Evolutionary conservation across 345 rosid species (phyloP), one percentile per base, ranked within the genome.

Genomic region (Eutrema yunnanense): DNA sequence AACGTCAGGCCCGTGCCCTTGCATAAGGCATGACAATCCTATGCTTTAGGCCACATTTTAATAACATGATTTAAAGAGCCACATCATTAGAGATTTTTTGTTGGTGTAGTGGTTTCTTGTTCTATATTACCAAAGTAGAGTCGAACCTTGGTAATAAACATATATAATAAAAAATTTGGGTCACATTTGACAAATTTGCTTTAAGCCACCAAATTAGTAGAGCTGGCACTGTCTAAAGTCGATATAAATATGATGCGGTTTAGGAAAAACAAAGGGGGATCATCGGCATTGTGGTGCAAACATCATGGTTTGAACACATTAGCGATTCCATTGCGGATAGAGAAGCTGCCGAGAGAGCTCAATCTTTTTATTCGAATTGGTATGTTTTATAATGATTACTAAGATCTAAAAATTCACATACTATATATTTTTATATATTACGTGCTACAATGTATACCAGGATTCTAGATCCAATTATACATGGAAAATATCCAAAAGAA

Each of bases 401-500:
- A 29, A 44, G 13, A 43, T 34, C 3, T 62, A 46, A 41, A 16
- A 26, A 38, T 19, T 5, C 22, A 41, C 34, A 37, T 55, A 47
- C 10, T 55, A 55, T 11, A 53, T 26, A 9, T n/a, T 54, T 4
- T 55, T 26, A 53, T 7, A n/a, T 29, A 22, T 50, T 12, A 42
- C 33, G 9, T 52, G 37, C 27, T 22, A 37, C 19, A 50, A 27
- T 16, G 4, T 10, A n/a, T 34, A 60, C 10, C 61, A 89, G 92
- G 92, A 86, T 87, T 69, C 54, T 89, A 37, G 89, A 89, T 60
- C 90, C 92, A 13, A 69, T 86, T 66, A 80, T 89, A 66, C 29
- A 63, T 9, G 87, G 92, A 14, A 71, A 46, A 42, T 87, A 90
- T 80, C 91, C 96, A 2, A 48, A 38, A 59, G 85, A 80, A 66